phyloP scores from a whole-genome alignment of 2,329 filamentous ascomycete genomes.

The Calonectria henricotiae region DNA sequence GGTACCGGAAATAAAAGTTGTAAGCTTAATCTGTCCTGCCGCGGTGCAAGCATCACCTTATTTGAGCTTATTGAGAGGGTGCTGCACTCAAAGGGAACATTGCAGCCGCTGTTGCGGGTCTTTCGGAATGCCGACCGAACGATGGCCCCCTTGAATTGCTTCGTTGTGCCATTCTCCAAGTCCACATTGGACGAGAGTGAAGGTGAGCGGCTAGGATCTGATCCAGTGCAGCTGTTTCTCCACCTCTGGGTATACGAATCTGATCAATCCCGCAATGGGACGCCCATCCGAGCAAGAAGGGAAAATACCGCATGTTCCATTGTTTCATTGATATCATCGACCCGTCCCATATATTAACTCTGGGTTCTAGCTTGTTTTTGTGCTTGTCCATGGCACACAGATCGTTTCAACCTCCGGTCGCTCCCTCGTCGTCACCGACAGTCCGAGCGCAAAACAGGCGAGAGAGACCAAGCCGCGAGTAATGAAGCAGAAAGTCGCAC shows the following conservation, averaged over 20 bases:
- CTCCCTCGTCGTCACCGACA: not conserved
- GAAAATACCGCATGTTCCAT: slow-evolving; percentile 14
- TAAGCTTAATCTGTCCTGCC: not conserved
- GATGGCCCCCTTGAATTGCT: not conserved
- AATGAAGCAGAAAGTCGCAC: not conserved
- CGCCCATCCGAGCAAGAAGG: too few species aligned
- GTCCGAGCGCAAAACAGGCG: not conserved
- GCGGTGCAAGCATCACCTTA: not conserved
- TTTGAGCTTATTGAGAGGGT: not conserved
- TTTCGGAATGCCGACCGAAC: not conserved
- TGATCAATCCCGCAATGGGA: slow-evolving; percentile 10
- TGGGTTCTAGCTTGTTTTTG: not conserved
- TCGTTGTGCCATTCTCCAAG: not conserved
- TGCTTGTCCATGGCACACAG: not conserved
- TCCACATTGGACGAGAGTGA: not conserved
- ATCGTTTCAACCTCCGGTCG: slow-evolving; percentile 1
- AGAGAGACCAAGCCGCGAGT: not conserved
- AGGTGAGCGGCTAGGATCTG: not conserved
- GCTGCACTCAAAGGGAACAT: not conserved
- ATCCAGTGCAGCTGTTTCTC: not conserved
- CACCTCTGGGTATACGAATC: not conserved
- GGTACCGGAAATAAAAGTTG: not conserved
- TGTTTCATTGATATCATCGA: slow-evolving; percentile 19
- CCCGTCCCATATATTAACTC: slow-evolving; percentile 8
- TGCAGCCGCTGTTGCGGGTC: not conserved